These are phyloP conservation scores for Ophioceras dolichostomum DNA, from an alignment of 2,329 filamentous ascomycete genomes.

Conservation along the genomic window DNA sequence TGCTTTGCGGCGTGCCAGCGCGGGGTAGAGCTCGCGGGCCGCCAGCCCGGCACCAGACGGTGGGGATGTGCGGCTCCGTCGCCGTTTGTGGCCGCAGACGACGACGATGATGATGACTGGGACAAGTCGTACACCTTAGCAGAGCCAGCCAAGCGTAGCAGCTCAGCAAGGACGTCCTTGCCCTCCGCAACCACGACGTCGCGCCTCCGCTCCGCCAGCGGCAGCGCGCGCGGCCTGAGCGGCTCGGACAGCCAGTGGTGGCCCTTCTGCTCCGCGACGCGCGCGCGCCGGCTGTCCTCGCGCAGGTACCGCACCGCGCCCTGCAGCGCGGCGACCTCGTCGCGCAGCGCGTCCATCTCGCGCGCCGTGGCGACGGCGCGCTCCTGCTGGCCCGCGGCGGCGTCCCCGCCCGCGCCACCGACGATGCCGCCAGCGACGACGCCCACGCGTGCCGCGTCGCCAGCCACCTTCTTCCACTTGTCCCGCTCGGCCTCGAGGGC, in stretches of 20 bases:
- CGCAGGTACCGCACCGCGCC: constrained; percentile 55
- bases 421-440: not conserved
- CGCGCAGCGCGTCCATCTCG: constrained; percentile 61
- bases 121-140: constrained; percentile 49
- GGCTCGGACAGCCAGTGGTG: constrained; percentile 55
- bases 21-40: constrained; percentile 49
- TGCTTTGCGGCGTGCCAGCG: constrained; percentile 55
- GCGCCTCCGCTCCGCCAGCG: constrained; percentile 32
- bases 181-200: constrained; percentile 46
- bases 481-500: constrained; percentile 52
- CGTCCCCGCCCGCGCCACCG: constrained; percentile 16
- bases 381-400: constrained; percentile 35
- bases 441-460: constrained; percentile 34
- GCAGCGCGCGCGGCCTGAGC: constrained; percentile 24
- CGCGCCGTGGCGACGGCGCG: constrained; percentile 57
- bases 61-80: constrained; percentile 6
- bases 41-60: constrained; percentile 36
- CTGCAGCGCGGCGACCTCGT: constrained; percentile 53
- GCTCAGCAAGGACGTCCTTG: constrained; percentile 49
- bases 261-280: constrained; percentile 40
- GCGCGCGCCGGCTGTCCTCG: constrained; percentile 52
- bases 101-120: constrained; percentile 5
- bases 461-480: constrained; percentile 60
- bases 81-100: constrained; percentile 15
- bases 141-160: constrained; percentile 47